A percentile compares a stretch with the other conserved stretches of the same genome.
phyloP scores from a whole-genome alignment of 768 basidiomycete genomes.

The Candolleomyces aberdarensis region DNA sequence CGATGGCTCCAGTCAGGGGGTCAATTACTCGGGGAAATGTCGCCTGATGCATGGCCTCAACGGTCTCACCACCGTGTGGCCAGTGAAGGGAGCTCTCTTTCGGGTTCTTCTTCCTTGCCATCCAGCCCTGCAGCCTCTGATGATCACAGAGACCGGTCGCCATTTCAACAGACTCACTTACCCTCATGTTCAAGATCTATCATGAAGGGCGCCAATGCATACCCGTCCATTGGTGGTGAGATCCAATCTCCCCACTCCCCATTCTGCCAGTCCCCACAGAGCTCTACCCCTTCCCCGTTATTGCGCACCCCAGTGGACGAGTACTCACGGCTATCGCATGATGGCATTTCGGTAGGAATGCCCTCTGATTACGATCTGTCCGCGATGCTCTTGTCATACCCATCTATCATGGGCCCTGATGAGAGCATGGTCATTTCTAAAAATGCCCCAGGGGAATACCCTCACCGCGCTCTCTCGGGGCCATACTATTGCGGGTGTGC shows the following conservation, averaged over 20 bases:
- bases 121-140: not conserved
- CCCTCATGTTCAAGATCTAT: not conserved
- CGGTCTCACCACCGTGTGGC: constrained; percentile 14
- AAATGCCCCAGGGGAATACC: constrained; percentile 18
- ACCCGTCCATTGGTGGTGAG: not conserved
- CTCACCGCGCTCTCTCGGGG: constrained; percentile 23
- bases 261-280: constrained; percentile 25
- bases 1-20: constrained; percentile 53
- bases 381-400: constrained; percentile 38
- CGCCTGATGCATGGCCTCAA: constrained; percentile 24
- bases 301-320: constrained; percentile 47
- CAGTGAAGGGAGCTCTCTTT: constrained; percentile 24
- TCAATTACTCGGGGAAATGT: constrained; percentile 23
- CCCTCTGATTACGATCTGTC: constrained; percentile 39
- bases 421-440: constrained; percentile 17
- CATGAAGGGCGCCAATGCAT: not conserved
- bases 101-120: constrained; percentile 13
- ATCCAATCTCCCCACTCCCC: not conserved
- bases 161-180: not conserved
- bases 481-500: constrained; percentile 54
- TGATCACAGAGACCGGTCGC: not conserved
- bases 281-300: constrained; percentile 33
- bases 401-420: constrained; percentile 23
- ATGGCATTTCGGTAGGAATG: constrained; percentile 22
- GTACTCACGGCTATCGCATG: constrained; percentile 24